These are phyloP conservation scores for Citrullus mucosospermus DNA, from an alignment of 306 rosid genomes.

Conservation along the genomic window DNA sequence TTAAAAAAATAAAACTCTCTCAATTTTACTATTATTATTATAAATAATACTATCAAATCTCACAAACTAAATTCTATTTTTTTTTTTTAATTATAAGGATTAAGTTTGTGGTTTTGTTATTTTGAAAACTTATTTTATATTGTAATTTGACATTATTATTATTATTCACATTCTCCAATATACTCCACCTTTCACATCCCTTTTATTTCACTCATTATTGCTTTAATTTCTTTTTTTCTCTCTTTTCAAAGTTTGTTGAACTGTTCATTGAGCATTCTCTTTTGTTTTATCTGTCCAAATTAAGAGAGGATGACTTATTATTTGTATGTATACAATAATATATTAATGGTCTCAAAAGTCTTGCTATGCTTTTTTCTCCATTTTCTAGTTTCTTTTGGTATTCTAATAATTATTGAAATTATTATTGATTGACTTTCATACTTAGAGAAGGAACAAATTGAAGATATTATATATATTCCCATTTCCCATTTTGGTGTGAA, in stretches of 20 bases:
- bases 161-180: not conserved
- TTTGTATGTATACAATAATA: not conserved
- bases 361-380: not conserved
- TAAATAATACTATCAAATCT: too few relatives aligned
- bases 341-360: not conserved
- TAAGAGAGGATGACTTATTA: not conserved
- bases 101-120: too few relatives aligned
- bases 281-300: not conserved
- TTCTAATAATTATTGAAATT: not conserved
- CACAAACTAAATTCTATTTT: too few relatives aligned
- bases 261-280: not conserved
- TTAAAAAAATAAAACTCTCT: too few relatives aligned
- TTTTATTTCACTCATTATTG: not conserved
- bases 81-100: too few relatives aligned
- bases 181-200: not conserved
- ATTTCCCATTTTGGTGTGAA: not conserved
- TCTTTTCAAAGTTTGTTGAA: not conserved
- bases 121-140: too few relatives aligned
- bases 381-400: not conserved
- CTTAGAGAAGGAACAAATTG: not conserved
- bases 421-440: slow-evolving; percentile 3
- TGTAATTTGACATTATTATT: not conserved
- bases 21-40: too few relatives aligned
- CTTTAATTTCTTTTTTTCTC: not conserved
- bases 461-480: not conserved